Evolutionary conservation across 768 basidiomycete species (phyloP).

Genomic region (Auricularia sp.): DNA sequence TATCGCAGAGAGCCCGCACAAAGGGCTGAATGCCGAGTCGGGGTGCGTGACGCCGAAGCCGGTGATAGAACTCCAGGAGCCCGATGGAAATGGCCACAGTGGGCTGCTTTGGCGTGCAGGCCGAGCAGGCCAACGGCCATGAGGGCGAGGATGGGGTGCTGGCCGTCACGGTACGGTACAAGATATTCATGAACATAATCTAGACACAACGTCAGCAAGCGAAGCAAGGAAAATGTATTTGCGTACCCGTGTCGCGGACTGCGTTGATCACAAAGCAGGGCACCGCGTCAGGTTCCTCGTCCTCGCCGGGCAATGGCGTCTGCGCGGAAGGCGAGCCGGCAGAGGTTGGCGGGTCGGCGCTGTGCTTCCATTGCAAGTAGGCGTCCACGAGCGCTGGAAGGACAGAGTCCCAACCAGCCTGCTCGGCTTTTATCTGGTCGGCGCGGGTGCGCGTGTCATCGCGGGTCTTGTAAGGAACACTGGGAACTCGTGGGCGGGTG

Average conservation of each 20-base stretch:
- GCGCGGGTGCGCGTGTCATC: background rate
- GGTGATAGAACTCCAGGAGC: background rate
- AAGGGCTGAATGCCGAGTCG: background rate
- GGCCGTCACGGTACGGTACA: background rate
- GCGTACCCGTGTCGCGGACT: no score
- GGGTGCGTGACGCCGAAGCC: background rate
- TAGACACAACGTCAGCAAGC: background rate
- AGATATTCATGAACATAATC: background rate
- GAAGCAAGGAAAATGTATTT: no score
- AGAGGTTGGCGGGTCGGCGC: no score
- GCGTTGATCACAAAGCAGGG: no score
- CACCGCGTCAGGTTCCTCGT: no score
- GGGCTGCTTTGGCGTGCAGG: background rate
- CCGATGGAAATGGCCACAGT: background rate
- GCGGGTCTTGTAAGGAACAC: background rate
- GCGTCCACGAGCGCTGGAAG: slow-evolving; percentile 67
- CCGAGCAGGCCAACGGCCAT: background rate
- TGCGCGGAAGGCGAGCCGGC: no score
- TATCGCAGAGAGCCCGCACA: background rate
- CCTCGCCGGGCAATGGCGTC: no score
- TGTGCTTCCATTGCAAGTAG: slow-evolving; percentile 24
- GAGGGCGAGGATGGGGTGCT: background rate
- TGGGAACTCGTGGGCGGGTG: background rate
- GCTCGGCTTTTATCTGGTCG: background rate
- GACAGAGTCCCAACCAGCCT: slow-evolving; percentile 33